Conservation (phyloP, 441 rosid genomes). For the Pelargonium australe region DNA sequence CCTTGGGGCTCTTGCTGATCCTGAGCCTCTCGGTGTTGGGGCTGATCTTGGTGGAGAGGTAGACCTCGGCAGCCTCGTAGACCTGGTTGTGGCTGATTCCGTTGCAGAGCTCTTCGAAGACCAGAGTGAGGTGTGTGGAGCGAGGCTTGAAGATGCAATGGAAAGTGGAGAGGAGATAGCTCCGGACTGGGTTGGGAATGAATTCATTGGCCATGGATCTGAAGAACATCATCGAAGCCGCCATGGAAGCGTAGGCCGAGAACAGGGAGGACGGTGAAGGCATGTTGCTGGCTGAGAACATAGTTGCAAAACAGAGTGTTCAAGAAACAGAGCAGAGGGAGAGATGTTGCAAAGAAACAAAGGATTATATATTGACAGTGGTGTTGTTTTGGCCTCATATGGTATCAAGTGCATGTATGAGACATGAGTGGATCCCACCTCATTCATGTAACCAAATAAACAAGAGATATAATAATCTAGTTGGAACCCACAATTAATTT, state of each 20-base stretch:
- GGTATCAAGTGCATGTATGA: too few species aligned
- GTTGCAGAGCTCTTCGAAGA: conserved; percentile 16
- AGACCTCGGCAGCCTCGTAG: conserved; percentile 29
- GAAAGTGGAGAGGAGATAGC: conserved; percentile 22
- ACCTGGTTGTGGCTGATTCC: conserved; percentile 24
- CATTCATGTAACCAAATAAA: too few species aligned
- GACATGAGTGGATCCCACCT: too few species aligned
- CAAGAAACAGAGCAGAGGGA: background rate
- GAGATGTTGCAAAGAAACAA: too few species aligned
- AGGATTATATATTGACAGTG: too few species aligned
- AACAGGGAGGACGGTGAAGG: conserved; percentile 32
- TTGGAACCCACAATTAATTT: too few species aligned
- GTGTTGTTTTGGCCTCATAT: too few species aligned
- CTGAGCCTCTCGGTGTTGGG: conserved; percentile 30
- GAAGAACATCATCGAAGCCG: conserved; percentile 40
- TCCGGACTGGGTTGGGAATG: conserved; percentile 30
- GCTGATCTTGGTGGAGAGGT: conserved; percentile 35
- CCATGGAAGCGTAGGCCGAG: conserved; percentile 45
- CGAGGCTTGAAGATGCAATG: conserved; percentile 21
- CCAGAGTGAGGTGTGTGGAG: conserved; percentile 9
- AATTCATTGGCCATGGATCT: conserved; percentile 41
- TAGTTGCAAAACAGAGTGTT: background rate
- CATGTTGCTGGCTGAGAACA: background rate
- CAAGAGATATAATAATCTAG: too few species aligned
- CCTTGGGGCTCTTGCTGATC: conserved; percentile 20